Evolutionary conservation across 1,284 basidiomycete species (phyloP).

Genomic region (Trichosporon faecale): DNA sequence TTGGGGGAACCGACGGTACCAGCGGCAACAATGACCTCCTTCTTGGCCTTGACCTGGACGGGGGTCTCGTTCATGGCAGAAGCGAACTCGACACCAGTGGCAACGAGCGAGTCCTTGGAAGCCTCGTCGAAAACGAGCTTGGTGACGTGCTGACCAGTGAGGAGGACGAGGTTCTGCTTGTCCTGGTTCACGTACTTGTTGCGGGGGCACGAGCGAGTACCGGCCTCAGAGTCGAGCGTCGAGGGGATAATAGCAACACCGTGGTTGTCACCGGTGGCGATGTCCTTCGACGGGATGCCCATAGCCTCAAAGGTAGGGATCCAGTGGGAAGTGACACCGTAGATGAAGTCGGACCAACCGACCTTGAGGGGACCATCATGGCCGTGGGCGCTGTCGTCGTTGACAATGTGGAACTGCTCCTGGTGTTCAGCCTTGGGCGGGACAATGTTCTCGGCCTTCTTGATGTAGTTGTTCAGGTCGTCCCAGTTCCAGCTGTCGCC

Average conservation of each 20-base stretch:
- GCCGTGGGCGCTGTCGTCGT: constrained; percentile 54
- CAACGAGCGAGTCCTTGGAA: constrained; percentile 54
- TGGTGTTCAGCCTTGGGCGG: constrained; percentile 40
- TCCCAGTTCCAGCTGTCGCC: constrained; percentile 45
- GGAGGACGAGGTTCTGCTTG: constrained; percentile 62
- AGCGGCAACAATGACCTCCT: constrained; percentile 20
- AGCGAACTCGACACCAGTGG: constrained; percentile 62
- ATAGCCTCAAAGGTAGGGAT: constrained; percentile 53
- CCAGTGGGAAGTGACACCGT: constrained; percentile 59
- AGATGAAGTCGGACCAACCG: constrained; percentile 52
- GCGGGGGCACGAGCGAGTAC: constrained; percentile 65
- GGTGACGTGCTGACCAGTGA: constrained; percentile 60
- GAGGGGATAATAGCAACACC: constrained; percentile 58
- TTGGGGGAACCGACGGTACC: constrained; percentile 19
- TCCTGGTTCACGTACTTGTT: constrained; percentile 64
- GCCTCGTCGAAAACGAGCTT: constrained; percentile 61
- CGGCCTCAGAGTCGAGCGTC: constrained; percentile 62
- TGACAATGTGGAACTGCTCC: constrained; percentile 47
- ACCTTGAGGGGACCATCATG: constrained; percentile 55
- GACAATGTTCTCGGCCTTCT: constrained; percentile 51
- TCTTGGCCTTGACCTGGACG: constrained; percentile 14
- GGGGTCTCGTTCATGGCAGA: constrained; percentile 37
- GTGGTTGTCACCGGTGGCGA: constrained; percentile 33
- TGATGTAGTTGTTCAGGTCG: constrained; percentile 47
- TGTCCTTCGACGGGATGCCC: constrained; percentile 56